phyloP scores from a whole-genome alignment of 371 early-diverging fungal species.

The Haplosporangium sp. region DNA sequence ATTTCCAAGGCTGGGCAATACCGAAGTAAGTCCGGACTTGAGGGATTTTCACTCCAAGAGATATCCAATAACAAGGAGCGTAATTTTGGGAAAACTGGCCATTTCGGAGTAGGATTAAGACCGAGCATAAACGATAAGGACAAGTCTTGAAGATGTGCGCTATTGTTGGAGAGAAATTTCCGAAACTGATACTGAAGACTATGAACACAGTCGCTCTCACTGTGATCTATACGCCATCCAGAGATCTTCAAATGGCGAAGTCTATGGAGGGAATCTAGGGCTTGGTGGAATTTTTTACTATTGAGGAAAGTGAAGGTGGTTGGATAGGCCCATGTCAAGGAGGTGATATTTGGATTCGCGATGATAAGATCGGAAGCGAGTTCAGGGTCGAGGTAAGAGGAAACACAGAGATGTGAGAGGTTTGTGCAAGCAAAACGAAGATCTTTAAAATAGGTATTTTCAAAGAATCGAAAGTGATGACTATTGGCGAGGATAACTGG shows the following conservation, averaged over 20 bases:
- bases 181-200: not conserved
- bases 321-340: not conserved
- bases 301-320: not conserved
- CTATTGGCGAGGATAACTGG: not conserved
- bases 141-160: not conserved
- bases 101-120: not conserved
- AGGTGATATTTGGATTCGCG: not conserved
- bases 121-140: not conserved
- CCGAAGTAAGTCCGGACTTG: slow-evolving; percentile 1
- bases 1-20: slow-evolving; percentile 5
- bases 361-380: not conserved
- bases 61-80: not conserved
- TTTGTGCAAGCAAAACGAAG: not conserved
- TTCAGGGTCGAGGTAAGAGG: not conserved
- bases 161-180: not conserved
- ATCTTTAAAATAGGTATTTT: not conserved
- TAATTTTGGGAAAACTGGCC: slow-evolving; percentile 2
- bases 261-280: not conserved
- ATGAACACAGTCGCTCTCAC: not conserved
- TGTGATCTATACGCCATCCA: not conserved
- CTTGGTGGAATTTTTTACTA: not conserved
- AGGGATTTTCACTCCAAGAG: not conserved
- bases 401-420: too few species aligned
- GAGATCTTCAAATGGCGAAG: not conserved
- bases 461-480: slow-evolving; percentile 7